Evolutionary conservation across 768 basidiomycete genomes (phyloP).

Genomic region (Boletellus sp.): DNA sequence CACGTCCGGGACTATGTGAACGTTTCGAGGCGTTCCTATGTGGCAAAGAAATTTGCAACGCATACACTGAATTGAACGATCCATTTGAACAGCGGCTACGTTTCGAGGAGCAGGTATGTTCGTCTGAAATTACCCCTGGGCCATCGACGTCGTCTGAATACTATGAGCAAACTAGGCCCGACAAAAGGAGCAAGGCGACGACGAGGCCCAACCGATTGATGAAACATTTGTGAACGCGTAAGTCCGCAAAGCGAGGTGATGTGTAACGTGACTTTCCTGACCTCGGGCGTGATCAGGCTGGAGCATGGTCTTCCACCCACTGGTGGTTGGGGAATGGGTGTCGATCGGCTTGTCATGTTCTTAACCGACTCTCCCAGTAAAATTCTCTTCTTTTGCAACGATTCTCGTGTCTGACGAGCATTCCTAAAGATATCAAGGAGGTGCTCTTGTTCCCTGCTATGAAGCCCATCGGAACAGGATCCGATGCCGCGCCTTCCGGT

Average conservation of each 20-base stretch:
- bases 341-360: conserved; percentile 98
- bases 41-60: conserved; percentile 97
- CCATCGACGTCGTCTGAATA: neutral
- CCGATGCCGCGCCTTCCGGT: conserved; percentile 33
- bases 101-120: conserved; percentile 85
- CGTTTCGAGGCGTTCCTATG: conserved; percentile 99
- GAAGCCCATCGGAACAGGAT: conserved; percentile 69
- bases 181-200: conserved; percentile 97
- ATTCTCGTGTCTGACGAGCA: conserved; percentile 1
- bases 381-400: conserved; percentile 19
- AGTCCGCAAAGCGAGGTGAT: conserved; percentile 27
- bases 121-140: neutral
- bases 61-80: conserved; percentile 99
- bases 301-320: conserved; percentile 98
- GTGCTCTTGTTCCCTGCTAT: conserved; percentile 96
- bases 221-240: conserved; percentile 95
- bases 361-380: conserved; percentile 91
- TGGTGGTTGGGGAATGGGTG: conserved; percentile 95
- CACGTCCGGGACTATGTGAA: conserved; percentile 95
- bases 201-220: conserved; percentile 96
- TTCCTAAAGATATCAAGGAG: conserved; percentile 82
- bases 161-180: conserved; percentile 42
- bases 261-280: conserved; percentile 1
- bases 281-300: conserved; percentile 46
- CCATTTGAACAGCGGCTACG: conserved; percentile 93